phyloP scores from a whole-genome alignment of 2,329 filamentous ascomycete genomes.

The Thielaviopsis cerberus region DNA sequence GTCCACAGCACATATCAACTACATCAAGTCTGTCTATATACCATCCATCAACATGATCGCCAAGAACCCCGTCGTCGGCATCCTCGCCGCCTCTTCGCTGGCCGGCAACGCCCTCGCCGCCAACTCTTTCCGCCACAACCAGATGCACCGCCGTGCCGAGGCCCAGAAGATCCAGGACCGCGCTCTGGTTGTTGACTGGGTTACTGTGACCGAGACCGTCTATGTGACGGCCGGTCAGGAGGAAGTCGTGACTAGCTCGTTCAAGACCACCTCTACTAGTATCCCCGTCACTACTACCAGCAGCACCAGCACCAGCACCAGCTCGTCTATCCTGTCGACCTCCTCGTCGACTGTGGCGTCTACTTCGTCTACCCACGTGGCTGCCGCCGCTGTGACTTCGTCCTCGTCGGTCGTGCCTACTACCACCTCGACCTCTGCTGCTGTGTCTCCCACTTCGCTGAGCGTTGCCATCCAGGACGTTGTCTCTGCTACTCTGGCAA shows the following conservation, averaged over 20 bases:
- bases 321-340: not conserved
- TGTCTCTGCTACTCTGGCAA: constrained; percentile 13
- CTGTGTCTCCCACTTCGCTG: constrained; percentile 10
- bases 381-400: not conserved
- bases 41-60: constrained; percentile 22
- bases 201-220: constrained; percentile 24
- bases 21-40: constrained; percentile 12
- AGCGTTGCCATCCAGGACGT: constrained; percentile 11
- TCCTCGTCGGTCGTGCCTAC: not conserved
- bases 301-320: not conserved
- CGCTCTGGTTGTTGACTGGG: constrained; percentile 21
- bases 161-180: constrained; percentile 16
- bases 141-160: constrained; percentile 10
- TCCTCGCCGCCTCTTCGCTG: constrained; percentile 25
- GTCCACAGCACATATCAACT: not conserved
- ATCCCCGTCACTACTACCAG: not conserved
- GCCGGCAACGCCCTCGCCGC: constrained; percentile 26
- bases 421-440: constrained; percentile 3
- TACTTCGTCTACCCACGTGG: not conserved
- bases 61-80: constrained; percentile 23
- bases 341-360: not conserved
- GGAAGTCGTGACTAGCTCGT: constrained; percentile 2
- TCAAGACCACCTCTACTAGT: not conserved
- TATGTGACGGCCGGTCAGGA: constrained; percentile 19
- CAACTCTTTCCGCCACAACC: constrained; percentile 24